Percentiles rank a stretch among this genome's conserved stretches.
These are phyloP conservation scores for Macrolepiota dolichaula DNA, from an alignment of 768 basidiomycete genomes.

Conservation along the genomic window DNA sequence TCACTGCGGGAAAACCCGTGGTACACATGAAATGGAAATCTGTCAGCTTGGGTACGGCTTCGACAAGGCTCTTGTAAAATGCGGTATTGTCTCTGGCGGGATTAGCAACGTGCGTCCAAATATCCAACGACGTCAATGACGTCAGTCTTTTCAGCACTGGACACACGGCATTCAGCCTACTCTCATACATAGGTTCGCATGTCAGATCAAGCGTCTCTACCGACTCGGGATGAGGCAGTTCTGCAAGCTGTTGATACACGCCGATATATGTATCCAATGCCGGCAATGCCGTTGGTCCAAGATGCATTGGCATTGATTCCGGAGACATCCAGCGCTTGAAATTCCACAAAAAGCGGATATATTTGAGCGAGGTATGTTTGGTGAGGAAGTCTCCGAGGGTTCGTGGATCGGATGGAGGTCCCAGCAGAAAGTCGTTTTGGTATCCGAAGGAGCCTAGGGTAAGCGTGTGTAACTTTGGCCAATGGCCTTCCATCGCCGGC, in stretches of 20 bases:
- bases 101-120: slow-evolving; percentile 44
- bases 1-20: slow-evolving; percentile 37
- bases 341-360: slow-evolving; percentile 46
- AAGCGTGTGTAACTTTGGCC: slow-evolving; percentile 38
- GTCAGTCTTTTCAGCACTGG: slow-evolving; percentile 31
- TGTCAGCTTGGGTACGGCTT: slow-evolving; percentile 33
- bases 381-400: slow-evolving; percentile 35
- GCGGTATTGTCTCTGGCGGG: slow-evolving; percentile 27
- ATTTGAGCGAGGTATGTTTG: slow-evolving; percentile 33
- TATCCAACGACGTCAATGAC: slow-evolving; percentile 37
- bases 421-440: slow-evolving; percentile 39
- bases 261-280: slow-evolving; percentile 40
- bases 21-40: slow-evolving; percentile 54
- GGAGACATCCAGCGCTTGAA: slow-evolving; percentile 50
- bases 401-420: slow-evolving; percentile 21
- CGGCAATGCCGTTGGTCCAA: slow-evolving; percentile 28
- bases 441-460: slow-evolving; percentile 52
- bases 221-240: slow-evolving; percentile 30
- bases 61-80: slow-evolving; percentile 34
- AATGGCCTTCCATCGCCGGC: slow-evolving; percentile 34
- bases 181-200: slow-evolving; percentile 44
- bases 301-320: slow-evolving; percentile 28
- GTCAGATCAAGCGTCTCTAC: slow-evolving; percentile 45
- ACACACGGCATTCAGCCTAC: slow-evolving; percentile 28
- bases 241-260: slow-evolving; percentile 42